Evolutionary conservation across 1,139 yeast species (phyloP), one percentile per base, ranked within the genome.

Genomic region (Kodamaea fungicola): DNA sequence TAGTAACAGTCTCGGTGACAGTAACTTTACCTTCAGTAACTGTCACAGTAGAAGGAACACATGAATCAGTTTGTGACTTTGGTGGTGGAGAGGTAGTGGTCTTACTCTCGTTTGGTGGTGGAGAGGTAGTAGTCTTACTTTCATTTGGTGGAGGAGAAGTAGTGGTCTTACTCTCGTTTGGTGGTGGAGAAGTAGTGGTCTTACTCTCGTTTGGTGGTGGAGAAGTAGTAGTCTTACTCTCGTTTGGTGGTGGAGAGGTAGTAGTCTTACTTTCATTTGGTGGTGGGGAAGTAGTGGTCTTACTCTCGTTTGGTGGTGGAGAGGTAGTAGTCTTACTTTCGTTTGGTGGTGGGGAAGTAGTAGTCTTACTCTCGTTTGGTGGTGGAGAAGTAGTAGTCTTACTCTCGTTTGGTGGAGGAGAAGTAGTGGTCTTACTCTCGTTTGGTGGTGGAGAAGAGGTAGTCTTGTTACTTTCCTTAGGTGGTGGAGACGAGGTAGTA

Each of bases 261-360:
- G 39, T 25, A 16, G 39, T 12, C 16, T 33, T 27, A n/a, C 33
- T 7, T 10, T 34, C 16, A 13, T 28, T 13, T 22, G 38, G 28
- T 6, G 10, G 12, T 30, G 32, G 24, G 13, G 32, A 9, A 30
- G 32, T 12, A 4, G 32, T 9, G 7, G 19, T 22, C 19, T 19
- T n/a, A 30, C 22, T 9, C 4, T 19, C 12, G 24, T 9, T n/a
- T 9, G 12, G 19, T 9, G 32, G 30, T 8, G 30, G n/a, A 28
- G 30, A 28, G 4, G 30, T 10, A 4, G 9, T 10, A 16, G 19
- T 16, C 19, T 16, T 16, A 16, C 19, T 16, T 16, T 16, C 19
- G 5, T 16, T 16, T 16, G 19, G 19, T 28, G 30, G 30, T 4
- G 30, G n/a, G 7, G 32, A 24, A 23, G 19, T 16, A 13, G 36